Evolutionary conservation across 2,329 filamentous ascomycete genomes (phyloP).

Genomic region (Cytospora piceicola): DNA sequence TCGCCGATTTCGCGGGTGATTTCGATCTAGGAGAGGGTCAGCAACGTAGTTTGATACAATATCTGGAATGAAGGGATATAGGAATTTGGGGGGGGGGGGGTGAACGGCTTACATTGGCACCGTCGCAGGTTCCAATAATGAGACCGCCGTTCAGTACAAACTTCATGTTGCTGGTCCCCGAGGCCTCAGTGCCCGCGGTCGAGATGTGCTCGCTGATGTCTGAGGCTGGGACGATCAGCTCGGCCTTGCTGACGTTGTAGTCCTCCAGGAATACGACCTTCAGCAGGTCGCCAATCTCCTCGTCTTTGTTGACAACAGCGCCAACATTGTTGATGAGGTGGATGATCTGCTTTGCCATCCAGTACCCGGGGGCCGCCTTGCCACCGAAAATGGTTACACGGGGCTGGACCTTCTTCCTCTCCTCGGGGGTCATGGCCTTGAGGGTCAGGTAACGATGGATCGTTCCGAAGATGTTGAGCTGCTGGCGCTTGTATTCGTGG

Average conservation of each 20-base stretch:
- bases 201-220: constrained; percentile 99
- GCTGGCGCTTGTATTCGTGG: constrained; percentile 98
- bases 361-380: constrained; percentile 97
- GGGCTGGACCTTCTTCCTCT: constrained; percentile 83
- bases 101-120: constrained; percentile 77
- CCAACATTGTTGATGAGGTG: constrained; percentile 94
- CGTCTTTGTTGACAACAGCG: constrained; percentile 86
- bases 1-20: constrained; percentile 97
- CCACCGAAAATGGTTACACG: constrained; percentile 96
- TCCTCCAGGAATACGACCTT: constrained; percentile 98
- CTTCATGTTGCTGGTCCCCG: constrained; percentile 98
- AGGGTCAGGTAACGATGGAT: constrained; percentile 92
- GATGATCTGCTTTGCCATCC: constrained; percentile 99
- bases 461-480: constrained; percentile 98
- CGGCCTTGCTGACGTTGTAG: constrained; percentile 99
- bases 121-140: constrained; percentile 97
- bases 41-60: constrained; percentile 8
- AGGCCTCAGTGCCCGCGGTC: constrained; percentile 90
- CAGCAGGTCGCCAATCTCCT: constrained; percentile 87
- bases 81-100: background rate
- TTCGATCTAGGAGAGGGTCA: constrained; percentile 68
- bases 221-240: constrained; percentile 92
- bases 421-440: constrained; percentile 81
- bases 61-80: background rate
- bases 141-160: constrained; percentile 97